These are phyloP conservation scores for Globisporangium ultimum DNA, from an alignment of 352 stramenopile species.

Conservation along the genomic window DNA sequence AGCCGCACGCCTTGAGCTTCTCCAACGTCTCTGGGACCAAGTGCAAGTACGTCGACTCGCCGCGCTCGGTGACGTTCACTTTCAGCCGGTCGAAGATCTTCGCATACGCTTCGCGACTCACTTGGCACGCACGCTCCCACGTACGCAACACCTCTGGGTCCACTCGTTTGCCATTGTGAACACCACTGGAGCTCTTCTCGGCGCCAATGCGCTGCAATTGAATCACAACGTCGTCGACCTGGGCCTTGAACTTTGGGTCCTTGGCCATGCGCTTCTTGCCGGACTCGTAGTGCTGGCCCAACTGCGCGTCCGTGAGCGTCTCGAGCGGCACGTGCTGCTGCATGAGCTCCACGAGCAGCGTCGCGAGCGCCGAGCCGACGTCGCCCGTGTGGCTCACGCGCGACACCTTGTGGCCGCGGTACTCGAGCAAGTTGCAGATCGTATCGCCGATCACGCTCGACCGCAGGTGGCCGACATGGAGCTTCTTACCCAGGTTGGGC, in stretches of 20 bases:
- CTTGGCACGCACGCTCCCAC: slow-evolving; percentile 65
- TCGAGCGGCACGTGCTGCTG: slow-evolving; percentile 41
- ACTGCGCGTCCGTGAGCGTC: slow-evolving; percentile 50
- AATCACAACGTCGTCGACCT: slow-evolving; percentile 67
- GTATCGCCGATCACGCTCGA: slow-evolving; percentile 81
- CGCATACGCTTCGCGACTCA: slow-evolving; percentile 66
- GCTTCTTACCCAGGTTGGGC: slow-evolving; percentile 83
- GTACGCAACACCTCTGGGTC: slow-evolving; percentile 38
- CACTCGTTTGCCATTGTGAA: slow-evolving; percentile 14
- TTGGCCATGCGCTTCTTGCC: slow-evolving; percentile 48
- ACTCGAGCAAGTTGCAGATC: slow-evolving; percentile 79
- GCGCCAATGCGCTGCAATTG: slow-evolving; percentile 60
- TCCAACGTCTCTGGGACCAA: slow-evolving; percentile 47
- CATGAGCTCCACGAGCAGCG: slow-evolving; percentile 69
- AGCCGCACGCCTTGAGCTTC: slow-evolving; percentile 35
- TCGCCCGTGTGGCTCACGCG: slow-evolving; percentile 79
- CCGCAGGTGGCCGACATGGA: slow-evolving; percentile 80
- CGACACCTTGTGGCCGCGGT: slow-evolving; percentile 63
- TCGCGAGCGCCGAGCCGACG: slow-evolving; percentile 72
- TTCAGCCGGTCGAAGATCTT: slow-evolving; percentile 63
- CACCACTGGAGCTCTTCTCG: slow-evolving; percentile 3
- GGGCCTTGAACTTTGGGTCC: slow-evolving; percentile 51
- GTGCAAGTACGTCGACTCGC: slow-evolving; percentile 76
- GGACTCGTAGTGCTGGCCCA: slow-evolving; percentile 67
- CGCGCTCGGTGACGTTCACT: slow-evolving; percentile 61